phyloP scores from a whole-genome alignment of 1,284 basidiomycete genomes.

The Cutaneotrichosporon cutaneum region DNA sequence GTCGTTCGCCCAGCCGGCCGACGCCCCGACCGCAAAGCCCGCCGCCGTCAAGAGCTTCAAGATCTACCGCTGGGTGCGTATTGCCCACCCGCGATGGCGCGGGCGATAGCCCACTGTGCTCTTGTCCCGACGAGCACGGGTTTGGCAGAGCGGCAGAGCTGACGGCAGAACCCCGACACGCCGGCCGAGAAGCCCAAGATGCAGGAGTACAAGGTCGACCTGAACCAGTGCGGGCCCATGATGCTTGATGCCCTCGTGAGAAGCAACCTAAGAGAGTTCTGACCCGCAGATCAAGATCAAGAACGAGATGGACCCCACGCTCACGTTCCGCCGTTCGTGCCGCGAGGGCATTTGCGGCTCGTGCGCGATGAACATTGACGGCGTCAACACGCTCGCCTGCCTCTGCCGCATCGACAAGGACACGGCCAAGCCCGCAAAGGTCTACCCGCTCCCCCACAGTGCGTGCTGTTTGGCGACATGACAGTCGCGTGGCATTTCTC shows the following conservation, averaged over 20 bases:
- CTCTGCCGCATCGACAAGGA: conserved; percentile 90
- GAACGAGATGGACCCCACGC: conserved; percentile 94
- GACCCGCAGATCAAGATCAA: conserved; percentile 91
- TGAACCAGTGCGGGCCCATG: conserved; percentile 96
- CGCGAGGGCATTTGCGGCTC: conserved; percentile 97
- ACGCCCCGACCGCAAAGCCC: conserved; percentile 39
- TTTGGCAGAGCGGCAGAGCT: neutral
- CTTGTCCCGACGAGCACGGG: no score
- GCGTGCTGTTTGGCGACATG: conserved; percentile 48
- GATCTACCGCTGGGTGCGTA: conserved; percentile 89
- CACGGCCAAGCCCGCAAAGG: conserved; percentile 71
- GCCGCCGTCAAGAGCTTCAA: conserved; percentile 78
- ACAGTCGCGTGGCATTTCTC: neutral
- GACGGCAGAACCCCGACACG: conserved; percentile 85
- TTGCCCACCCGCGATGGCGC: neutral
- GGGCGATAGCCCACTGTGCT: neutral
- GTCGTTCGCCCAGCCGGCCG: conserved; percentile 36
- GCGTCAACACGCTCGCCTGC: conserved; percentile 96
- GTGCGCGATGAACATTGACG: conserved; percentile 99
- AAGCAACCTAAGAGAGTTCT: conserved; percentile 9
- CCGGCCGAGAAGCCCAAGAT: conserved; percentile 87
- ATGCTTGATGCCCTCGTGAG: conserved; percentile 60
- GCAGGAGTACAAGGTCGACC: conserved; percentile 88
- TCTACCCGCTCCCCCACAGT: conserved; percentile 99
- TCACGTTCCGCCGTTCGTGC: conserved; percentile 95